Base-by-base conservation (phyloP, 1,139 yeast genomes). In the Taphrina communis region DNA sequence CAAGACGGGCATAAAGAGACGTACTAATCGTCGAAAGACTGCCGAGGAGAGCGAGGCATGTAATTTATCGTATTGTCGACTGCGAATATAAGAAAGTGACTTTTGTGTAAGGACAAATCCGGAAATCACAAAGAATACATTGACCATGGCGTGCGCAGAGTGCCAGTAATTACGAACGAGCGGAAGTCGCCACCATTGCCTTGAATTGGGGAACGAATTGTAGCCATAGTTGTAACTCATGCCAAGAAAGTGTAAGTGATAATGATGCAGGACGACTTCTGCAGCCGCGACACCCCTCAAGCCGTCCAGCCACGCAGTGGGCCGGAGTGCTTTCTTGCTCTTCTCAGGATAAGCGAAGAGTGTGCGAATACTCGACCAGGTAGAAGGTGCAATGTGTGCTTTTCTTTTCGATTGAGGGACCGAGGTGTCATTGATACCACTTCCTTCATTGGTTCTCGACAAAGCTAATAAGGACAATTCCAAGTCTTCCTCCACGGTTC, bases 131-230 rank as follows among this genome's bases (percentile, higher is more conserved):
- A 62, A 62, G 25, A 62, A 62, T 39, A 62, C 66, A 42, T 62
- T 62, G 59, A 62, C 66, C 66, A 62, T 62, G 11, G 66, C 59
- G 53, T 62, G 66, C 8, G 60, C 66, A 6, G 66, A 62, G 25
- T 62, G 66, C 48, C 41, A 62, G 42, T 52, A 21, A 42, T 62
- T 62, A 21, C 66, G 19, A 21, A 62, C 53, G 53, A 62, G 14
- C 9, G 66, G 66, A 4, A 62, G 53, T 19, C 66, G n/a, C 66
- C 66, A 62, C 66, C 66, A 62, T 44, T 62, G 60, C 9, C 44
- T 39, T 21, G 51, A 21, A 14, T 42, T 52, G 19, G 59, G 53
- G 5, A 44, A 19, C 17, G 66, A 62, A 12, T 57, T 57, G 21
- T 44, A 62, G 12, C 60, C 66, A n/a, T 31, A 55, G n/a, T 62